Percentiles rank a stretch among this genome's conserved stretches.
These are phyloP conservation scores for Hypoxylon lienhwacheense DNA, from an alignment of 495 filamentous ascomycete genomes.

Conservation along the genomic window DNA sequence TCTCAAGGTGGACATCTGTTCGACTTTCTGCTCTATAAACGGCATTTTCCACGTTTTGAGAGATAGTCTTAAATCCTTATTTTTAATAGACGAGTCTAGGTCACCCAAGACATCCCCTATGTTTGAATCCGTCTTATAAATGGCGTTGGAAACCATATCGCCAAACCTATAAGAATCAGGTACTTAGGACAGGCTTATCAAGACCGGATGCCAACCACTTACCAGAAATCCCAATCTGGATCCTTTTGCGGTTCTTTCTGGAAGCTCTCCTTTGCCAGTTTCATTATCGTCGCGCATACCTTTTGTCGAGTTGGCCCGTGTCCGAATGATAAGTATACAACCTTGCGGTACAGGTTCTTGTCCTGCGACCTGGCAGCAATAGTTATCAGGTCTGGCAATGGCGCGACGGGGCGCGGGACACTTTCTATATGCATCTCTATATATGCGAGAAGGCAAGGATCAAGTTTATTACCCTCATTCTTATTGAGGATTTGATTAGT, in stretches of 20 bases:
- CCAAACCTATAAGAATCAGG: slow-evolving; percentile 13
- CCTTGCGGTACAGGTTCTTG: background rate
- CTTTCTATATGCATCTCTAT: background rate
- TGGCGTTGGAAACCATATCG: background rate
- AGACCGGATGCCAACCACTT: background rate
- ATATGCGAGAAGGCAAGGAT: background rate
- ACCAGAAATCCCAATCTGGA: slow-evolving; percentile 13
- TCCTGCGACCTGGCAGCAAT: background rate
- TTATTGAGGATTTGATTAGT: background rate
- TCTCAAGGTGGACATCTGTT: background rate
- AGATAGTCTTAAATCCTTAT: slow-evolving; percentile 1
- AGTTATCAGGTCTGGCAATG: background rate
- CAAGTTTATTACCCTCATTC: background rate
- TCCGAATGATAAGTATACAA: background rate
- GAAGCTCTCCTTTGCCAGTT: background rate
- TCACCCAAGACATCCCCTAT: background rate
- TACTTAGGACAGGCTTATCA: slow-evolving; percentile 3
- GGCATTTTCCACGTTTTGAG: slow-evolving; percentile 5
- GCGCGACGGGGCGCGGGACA: background rate
- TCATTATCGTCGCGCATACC: background rate
- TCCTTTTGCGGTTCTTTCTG: background rate
- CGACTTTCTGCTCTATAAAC: background rate
- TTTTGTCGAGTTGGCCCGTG: background rate
- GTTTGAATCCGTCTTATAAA: background rate
- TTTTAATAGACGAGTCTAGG: background rate